phyloP scores from a whole-genome alignment of 2,329 filamentous ascomycete species.

The Colletotrichum musicola region DNA sequence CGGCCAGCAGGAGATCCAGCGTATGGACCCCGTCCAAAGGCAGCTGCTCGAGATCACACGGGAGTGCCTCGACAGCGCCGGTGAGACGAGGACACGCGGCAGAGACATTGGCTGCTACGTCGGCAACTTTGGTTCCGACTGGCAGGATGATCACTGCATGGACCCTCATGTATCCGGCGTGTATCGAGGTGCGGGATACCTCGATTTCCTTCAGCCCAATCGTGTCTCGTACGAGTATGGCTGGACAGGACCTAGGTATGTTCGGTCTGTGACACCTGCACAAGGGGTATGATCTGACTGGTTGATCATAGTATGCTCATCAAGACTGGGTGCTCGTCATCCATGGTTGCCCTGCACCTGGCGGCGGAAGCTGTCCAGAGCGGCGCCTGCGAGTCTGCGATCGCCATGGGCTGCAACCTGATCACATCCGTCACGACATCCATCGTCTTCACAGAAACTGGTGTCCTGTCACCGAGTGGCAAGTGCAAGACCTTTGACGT shows the following conservation, averaged over 20 bases:
- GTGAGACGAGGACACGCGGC: constrained; percentile 44
- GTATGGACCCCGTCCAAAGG: constrained; percentile 48
- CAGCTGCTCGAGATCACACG: constrained; percentile 45
- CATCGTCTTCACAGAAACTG: constrained; percentile 42
- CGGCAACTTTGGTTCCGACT: constrained; percentile 47
- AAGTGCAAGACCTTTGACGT: constrained; percentile 52
- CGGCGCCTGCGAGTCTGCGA: constrained; percentile 45
- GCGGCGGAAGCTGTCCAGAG: constrained; percentile 46
- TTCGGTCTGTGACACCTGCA: background rate
- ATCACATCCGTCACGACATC: constrained; percentile 41
- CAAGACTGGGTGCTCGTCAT: constrained; percentile 52
- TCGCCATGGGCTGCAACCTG: constrained; percentile 50
- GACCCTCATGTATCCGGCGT: constrained; percentile 28
- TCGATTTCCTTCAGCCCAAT: constrained; percentile 47
- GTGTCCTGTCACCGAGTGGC: constrained; percentile 45
- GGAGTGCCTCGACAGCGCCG: constrained; percentile 48
- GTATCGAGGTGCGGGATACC: constrained; percentile 39
- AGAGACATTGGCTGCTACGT: constrained; percentile 46
- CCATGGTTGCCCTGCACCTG: constrained; percentile 47
- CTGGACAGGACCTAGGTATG: constrained; percentile 48
- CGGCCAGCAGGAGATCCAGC: constrained; percentile 44
- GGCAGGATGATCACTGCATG: constrained; percentile 39
- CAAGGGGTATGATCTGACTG: background rate
- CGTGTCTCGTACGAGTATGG: constrained; percentile 49
- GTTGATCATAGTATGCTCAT: constrained; percentile 46